Evolutionary conservation across 2,329 filamentous ascomycete genomes (phyloP).

Genomic region (Penicillium janthinellum): DNA sequence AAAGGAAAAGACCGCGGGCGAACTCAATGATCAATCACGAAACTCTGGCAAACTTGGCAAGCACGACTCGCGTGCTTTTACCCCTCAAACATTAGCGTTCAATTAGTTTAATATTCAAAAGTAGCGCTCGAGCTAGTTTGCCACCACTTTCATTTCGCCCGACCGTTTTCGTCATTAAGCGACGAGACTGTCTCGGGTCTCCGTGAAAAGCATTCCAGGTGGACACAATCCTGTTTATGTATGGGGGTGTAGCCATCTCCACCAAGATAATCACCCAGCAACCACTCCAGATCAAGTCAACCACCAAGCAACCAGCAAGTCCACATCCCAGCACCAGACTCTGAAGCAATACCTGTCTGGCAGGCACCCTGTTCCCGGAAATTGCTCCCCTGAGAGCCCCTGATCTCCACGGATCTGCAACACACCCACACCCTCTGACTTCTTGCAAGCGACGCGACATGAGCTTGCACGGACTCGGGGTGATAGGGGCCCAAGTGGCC

Average conservation of each 20-base stretch:
- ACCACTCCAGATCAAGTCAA: conserved; percentile 7
- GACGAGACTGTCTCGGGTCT: conserved; percentile 20
- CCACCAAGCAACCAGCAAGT: conserved; percentile 5
- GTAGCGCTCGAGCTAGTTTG: neutral
- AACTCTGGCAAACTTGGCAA: neutral
- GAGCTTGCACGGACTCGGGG: conserved; percentile 30
- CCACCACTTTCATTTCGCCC: conserved; percentile 2
- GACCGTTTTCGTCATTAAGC: conserved; percentile 14
- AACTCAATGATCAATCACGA: too few relatives aligned
- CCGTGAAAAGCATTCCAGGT: conserved; percentile 29
- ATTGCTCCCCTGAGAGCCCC: conserved; percentile 15
- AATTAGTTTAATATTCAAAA: neutral
- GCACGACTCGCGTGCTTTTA: neutral
- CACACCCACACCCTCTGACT: neutral
- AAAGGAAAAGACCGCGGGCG: neutral
- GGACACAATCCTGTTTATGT: conserved; percentile 30
- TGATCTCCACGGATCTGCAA: neutral
- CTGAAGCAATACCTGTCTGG: conserved; percentile 13
- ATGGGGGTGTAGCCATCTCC: conserved; percentile 21
- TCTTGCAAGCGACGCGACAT: conserved; percentile 9
- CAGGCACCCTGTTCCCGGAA: conserved; percentile 6
- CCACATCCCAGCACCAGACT: conserved; percentile 15
- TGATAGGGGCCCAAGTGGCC: conserved; percentile 31
- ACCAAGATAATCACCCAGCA: conserved; percentile 17
- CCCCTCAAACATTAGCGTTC: neutral